Evolutionary conservation across 108 stramenopile genomes (phyloP).

Genomic region (Cylindrotheca closterium): DNA sequence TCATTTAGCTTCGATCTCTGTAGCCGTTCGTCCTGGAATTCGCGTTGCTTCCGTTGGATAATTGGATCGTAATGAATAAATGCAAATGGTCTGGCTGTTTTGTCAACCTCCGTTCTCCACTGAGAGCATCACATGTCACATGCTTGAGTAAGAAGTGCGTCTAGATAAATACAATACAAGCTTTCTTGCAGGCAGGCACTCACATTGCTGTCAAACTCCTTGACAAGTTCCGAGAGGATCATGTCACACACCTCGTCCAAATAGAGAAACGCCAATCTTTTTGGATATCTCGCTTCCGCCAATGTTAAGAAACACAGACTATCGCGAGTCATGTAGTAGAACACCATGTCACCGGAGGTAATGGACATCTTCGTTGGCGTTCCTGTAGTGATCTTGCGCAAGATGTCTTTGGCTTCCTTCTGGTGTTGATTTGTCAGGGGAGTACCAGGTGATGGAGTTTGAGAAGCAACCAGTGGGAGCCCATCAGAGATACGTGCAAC

Average conservation of each 20-base stretch:
- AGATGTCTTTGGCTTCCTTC: slow-evolving; percentile 69
- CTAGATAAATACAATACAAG: neutral
- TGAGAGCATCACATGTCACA: neutral
- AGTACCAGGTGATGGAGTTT: slow-evolving; percentile 48
- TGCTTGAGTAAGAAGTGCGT: neutral
- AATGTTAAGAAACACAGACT: slow-evolving; percentile 74
- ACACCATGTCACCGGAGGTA: slow-evolving; percentile 59
- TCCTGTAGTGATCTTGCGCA: slow-evolving; percentile 52
- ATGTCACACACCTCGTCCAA: slow-evolving; percentile 90
- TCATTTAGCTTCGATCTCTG: slow-evolving; percentile 86
- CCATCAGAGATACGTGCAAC: slow-evolving; percentile 85
- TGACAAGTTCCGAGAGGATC: slow-evolving; percentile 76
- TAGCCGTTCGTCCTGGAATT: slow-evolving; percentile 87
- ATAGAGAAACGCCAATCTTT: slow-evolving; percentile 94
- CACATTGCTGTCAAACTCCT: slow-evolving; percentile 76
- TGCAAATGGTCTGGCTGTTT: slow-evolving; percentile 90
- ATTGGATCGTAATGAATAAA: slow-evolving; percentile 87
- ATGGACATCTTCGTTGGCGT: slow-evolving; percentile 65
- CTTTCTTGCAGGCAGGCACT: no score
- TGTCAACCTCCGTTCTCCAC: slow-evolving; percentile 67
- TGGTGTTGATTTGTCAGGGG: slow-evolving; percentile 70
- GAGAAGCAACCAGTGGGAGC: slow-evolving; percentile 78
- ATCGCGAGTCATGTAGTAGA: slow-evolving; percentile 88
- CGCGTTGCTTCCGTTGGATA: slow-evolving; percentile 93
- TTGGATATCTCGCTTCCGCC: slow-evolving; percentile 90